These are phyloP conservation scores for Gnetum montanum DNA, from an alignment of 75 land plant genomes.

Conservation along the genomic window DNA sequence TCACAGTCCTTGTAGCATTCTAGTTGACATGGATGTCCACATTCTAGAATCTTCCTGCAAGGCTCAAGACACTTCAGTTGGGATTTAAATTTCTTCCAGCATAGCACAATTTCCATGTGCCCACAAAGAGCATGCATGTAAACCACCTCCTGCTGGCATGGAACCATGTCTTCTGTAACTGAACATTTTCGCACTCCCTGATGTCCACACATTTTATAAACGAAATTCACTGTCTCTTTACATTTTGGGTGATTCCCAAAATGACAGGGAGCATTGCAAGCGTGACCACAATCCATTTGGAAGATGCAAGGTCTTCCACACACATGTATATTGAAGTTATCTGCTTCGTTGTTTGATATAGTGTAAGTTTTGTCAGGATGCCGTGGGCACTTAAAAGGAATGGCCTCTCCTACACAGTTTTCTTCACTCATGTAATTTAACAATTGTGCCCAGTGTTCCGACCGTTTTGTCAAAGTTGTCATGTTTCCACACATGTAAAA, in stretches of 20 bases:
- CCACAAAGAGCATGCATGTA: too few species aligned
- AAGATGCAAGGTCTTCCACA: conserved; percentile 9
- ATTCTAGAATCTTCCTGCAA: too few species aligned
- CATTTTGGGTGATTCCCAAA: conserved; percentile 8
- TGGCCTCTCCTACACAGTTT: conserved; percentile 6
- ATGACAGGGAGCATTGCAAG: conserved; percentile 13
- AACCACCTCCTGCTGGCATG: too few species aligned
- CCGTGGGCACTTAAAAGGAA: conserved; percentile 11
- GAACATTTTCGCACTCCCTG: background rate
- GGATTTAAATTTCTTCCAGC: too few species aligned
- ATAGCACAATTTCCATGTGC: too few species aligned
- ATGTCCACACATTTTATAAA: conserved; percentile 7
- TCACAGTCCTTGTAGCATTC: too few species aligned
- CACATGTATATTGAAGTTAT: background rate
- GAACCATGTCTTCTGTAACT: too few species aligned
- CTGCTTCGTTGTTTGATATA: background rate
- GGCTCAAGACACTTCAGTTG: too few species aligned
- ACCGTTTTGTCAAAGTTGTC: conserved; percentile 1
- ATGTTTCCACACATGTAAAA: conserved; percentile 10
- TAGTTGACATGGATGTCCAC: too few species aligned
- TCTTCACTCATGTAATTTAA: background rate
- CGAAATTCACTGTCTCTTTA: background rate
- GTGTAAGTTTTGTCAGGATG: conserved; percentile 9
- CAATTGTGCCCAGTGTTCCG: conserved; percentile 8
- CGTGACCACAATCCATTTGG: conserved; percentile 6